Conservation (phyloP, 2,329 filamentous ascomycete genomes). For the Alternaria arborescens region DNA sequence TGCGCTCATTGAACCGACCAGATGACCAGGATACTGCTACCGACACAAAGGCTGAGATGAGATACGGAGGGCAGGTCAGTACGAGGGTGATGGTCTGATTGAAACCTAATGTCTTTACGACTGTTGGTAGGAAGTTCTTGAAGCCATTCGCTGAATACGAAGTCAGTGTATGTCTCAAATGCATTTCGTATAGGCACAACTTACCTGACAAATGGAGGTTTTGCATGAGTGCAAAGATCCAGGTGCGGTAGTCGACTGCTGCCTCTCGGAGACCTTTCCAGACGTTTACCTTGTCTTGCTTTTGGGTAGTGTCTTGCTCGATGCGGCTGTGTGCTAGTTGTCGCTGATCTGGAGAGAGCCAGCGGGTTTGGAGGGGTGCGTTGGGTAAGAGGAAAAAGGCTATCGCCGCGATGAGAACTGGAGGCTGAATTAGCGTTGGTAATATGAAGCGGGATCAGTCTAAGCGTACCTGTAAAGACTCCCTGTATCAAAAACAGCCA, state of each 20-base stretch:
- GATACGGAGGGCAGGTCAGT: conserved; percentile 43
- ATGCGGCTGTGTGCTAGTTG: conserved; percentile 41
- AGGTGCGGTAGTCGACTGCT: conserved; percentile 25
- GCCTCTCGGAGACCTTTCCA: conserved; percentile 28
- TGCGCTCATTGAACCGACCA: conserved; percentile 41
- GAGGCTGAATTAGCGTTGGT: background rate
- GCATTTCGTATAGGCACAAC: too few relatives aligned
- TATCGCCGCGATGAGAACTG: background rate
- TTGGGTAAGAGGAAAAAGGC: conserved; percentile 36
- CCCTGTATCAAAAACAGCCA: conserved; percentile 57
- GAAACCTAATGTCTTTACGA: conserved; percentile 45
- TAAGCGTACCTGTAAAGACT: conserved; percentile 32
- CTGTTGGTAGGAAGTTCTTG: conserved; percentile 44
- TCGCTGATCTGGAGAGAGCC: conserved; percentile 56
- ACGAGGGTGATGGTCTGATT: conserved; percentile 40
- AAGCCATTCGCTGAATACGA: conserved; percentile 21
- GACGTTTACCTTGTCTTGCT: conserved; percentile 32
- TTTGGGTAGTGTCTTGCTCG: conserved; percentile 56
- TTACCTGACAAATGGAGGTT: conserved; percentile 22
- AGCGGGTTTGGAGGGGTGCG: conserved; percentile 49
- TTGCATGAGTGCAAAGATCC: conserved; percentile 27
- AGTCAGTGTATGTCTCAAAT: too few relatives aligned
- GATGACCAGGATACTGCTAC: conserved; percentile 37
- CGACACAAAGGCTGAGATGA: conserved; percentile 36
- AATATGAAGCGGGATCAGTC: background rate